A percentile compares a stretch with the other conserved stretches of the same genome.
Conservation (phyloP, 2,329 filamentous ascomycete species). For the Pseudocercospora macadamiae region DNA sequence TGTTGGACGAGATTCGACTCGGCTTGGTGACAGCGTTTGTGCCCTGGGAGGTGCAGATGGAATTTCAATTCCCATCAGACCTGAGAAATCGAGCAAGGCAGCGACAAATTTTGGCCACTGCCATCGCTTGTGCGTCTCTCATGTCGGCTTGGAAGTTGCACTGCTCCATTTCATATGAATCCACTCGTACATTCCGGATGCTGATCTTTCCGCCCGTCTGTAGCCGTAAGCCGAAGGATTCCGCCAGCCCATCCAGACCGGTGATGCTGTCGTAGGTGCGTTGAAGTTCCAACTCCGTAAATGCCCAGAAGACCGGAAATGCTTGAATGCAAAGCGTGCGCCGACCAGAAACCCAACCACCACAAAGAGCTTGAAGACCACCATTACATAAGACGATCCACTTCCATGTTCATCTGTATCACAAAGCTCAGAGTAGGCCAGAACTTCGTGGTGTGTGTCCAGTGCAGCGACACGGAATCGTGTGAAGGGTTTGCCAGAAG, state of each 20-base stretch:
- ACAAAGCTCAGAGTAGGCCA: slow-evolving; percentile 23
- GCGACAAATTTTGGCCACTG: too few relatives aligned
- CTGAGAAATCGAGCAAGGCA: too few relatives aligned
- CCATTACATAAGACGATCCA: slow-evolving; percentile 22
- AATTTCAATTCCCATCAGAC: too few relatives aligned
- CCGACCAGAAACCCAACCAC: slow-evolving; percentile 25
- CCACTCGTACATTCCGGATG: slow-evolving; percentile 19
- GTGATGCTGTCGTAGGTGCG: background rate
- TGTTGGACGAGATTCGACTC: too few relatives aligned
- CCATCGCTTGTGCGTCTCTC: too few relatives aligned
- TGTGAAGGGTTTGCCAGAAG: slow-evolving; percentile 11
- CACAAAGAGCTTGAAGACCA: slow-evolving; percentile 26
- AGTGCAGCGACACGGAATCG: slow-evolving; percentile 29
- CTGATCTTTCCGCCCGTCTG: background rate
- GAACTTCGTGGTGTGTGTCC: slow-evolving; percentile 26
- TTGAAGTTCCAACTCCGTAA: slow-evolving; percentile 8
- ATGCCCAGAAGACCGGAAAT: slow-evolving; percentile 18
- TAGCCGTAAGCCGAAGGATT: background rate
- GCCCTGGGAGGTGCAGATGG: too few relatives aligned
- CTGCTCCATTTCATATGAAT: slow-evolving; percentile 23
- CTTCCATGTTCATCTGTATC: slow-evolving; percentile 1
- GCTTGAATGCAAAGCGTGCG: slow-evolving; percentile 19
- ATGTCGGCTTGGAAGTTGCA: slow-evolving; percentile 8
- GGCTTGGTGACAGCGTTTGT: too few relatives aligned
- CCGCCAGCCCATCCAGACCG: slow-evolving; percentile 17